These are phyloP conservation scores for Polygonum maritimum DNA, from an alignment of 148 eudicot species.

Conservation along the genomic window DNA sequence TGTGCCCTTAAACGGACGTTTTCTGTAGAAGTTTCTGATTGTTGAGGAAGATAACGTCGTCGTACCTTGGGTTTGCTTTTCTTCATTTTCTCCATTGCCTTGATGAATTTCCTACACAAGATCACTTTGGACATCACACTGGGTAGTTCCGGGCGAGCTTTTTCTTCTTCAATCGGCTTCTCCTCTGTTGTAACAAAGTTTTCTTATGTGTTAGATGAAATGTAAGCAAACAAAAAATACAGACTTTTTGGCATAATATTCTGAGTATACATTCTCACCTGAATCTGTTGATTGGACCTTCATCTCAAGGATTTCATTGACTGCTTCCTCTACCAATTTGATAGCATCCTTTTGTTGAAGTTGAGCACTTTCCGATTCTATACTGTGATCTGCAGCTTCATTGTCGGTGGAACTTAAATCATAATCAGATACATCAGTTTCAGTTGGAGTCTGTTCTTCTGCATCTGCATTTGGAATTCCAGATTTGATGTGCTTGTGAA, in stretches of 20 bases:
- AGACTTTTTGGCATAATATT: neutral
- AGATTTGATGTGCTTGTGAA: constrained; percentile 65
- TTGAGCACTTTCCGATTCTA: constrained; percentile 14
- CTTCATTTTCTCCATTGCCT: constrained; percentile 29
- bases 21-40: constrained; percentile 34
- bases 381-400: constrained; percentile 12
- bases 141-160: constrained; percentile 9
- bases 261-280: neutral
- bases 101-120: constrained; percentile 39
- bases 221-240: neutral
- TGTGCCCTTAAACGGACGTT: constrained; percentile 44
- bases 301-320: constrained; percentile 23
- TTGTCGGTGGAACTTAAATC: constrained; percentile 2
- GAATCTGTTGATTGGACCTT: constrained; percentile 18
- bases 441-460: constrained; percentile 3
- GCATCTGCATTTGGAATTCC: constrained; percentile 12
- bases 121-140: constrained; percentile 27
- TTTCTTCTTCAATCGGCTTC: constrained; percentile 13
- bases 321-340: constrained; percentile 32
- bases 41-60: constrained; percentile 17
- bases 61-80: constrained; percentile 23
- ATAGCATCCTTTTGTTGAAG: constrained; percentile 30
- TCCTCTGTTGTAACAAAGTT: neutral
- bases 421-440: constrained; percentile 8
- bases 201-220: neutral